Base-by-base conservation (phyloP, 2,329 filamentous ascomycete genomes). In the Colletotrichum sp. region DNA sequence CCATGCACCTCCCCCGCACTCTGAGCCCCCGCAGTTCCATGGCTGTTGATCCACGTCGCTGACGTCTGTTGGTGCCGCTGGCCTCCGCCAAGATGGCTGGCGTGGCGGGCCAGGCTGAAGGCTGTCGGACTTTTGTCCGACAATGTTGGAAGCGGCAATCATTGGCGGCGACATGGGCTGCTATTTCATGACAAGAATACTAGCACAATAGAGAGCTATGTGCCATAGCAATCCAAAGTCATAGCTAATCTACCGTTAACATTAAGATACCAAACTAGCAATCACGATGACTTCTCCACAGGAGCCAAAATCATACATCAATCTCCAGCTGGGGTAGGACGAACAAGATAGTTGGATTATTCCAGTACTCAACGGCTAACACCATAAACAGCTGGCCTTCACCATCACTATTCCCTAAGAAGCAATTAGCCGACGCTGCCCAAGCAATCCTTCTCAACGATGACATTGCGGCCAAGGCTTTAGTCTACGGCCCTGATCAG, bases 231-330 rank as follows among this genome's bases (percentile, higher is more conserved):
- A n/a, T n/a, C 18, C 1, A n/a, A 12, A n/a, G 39, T 12, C 18
- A 7, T 12, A 12, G 39, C 9, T 18, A 9, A 9, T 48, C 39
- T 0, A 48, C 5, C 8, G 1, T n/a, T 0, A 21, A 21, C 18
- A 12, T 10, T 10, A 2, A 12, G 18, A n/a, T 48, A 48, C 3
- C 39, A 12, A 48, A n/a, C 0, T 48, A 48, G 2, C 9, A 48
- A 48, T 48, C 9, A 48, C 18, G 18, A 48, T 48, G 39, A n/a
- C 39, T 48, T 48, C 18, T 48, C 5, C 9, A n/a, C 18, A 12
- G 9, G 9, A 48, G 39, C 18, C 18, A 5, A 21, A 52, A 12
- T 24, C 43, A 13, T 7, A 21, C 10, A 52, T 52, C 43, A 52
- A 52, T 52, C 43, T 52, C n/a, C 43, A 52, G 12, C 6, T 52